Conservation (phyloP, 1,139 yeast species). For the Tardiomyces depauwii region DNA sequence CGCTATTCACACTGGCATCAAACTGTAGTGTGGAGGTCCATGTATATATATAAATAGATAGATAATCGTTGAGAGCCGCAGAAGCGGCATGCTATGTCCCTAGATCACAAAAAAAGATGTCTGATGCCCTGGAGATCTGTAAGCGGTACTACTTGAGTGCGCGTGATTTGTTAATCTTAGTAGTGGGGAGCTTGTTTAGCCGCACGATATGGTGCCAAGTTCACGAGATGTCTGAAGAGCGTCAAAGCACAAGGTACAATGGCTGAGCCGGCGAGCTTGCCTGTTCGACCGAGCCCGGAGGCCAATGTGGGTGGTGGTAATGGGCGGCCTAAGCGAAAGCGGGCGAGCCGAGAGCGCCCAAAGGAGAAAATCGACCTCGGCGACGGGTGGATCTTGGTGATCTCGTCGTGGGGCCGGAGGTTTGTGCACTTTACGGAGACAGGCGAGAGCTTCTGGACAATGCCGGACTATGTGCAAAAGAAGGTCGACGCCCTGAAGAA, state of each 20-base stretch:
- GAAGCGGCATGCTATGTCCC: too few species aligned
- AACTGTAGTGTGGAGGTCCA: slow-evolving; percentile 43
- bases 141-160: too few species aligned
- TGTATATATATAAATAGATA: too few species aligned
- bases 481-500: slow-evolving; percentile 49
- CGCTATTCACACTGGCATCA: slow-evolving; percentile 91
- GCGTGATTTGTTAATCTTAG: too few species aligned
- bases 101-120: too few species aligned
- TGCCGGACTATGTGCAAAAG: not conserved
- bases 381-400: not conserved
- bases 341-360: not conserved
- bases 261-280: not conserved
- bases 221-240: too few species aligned
- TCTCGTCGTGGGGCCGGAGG: not conserved
- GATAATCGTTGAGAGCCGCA: too few species aligned
- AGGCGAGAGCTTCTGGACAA: not conserved
- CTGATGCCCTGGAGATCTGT: too few species aligned
- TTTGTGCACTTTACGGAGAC: not conserved
- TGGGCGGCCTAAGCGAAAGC: not conserved
- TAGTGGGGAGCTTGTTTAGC: too few species aligned
- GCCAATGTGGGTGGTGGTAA: not conserved
- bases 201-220: too few species aligned
- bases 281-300: not conserved
- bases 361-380: not conserved
- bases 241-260: too few species aligned